Percentiles rank a stretch among this genome's conserved stretches.
These are phyloP conservation scores for Marasmius sp. DNA, from an alignment of 1,284 basidiomycete genomes.

Conservation along the genomic window DNA sequence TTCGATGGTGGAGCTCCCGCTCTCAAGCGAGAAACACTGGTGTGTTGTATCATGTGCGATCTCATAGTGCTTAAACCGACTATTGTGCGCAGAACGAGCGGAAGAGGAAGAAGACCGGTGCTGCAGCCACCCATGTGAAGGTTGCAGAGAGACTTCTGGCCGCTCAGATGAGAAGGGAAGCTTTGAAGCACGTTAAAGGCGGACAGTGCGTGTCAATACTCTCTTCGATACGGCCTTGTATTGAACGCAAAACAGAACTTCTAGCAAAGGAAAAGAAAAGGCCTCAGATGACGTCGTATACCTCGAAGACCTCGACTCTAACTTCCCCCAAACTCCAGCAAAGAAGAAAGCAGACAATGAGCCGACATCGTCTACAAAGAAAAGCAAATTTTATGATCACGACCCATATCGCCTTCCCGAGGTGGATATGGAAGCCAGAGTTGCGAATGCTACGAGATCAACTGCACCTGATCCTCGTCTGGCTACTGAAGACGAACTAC, in stretches of 20 bases:
- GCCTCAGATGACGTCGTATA: constrained; percentile 70
- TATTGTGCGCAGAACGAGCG: constrained; percentile 64
- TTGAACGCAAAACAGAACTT: constrained; percentile 12
- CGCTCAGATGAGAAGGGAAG: constrained; percentile 91
- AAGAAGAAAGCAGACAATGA: constrained; percentile 33
- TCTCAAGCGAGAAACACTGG: constrained; percentile 86
- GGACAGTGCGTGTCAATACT: constrained; percentile 29
- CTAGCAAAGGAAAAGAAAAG: constrained; percentile 44
- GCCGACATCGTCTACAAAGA: constrained; percentile 51
- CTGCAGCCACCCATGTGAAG: constrained; percentile 79
- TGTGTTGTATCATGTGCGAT: constrained; percentile 35
- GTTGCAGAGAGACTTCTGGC: constrained; percentile 91
- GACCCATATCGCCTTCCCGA: constrained; percentile 86
- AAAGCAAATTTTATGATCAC: constrained; percentile 69
- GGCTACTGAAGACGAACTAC: constrained; percentile 91
- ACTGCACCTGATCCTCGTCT: constrained; percentile 81
- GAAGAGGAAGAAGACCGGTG: constrained; percentile 86
- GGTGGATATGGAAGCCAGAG: constrained; percentile 58
- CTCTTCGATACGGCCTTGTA: constrained; percentile 6
- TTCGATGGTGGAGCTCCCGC: constrained; percentile 94
- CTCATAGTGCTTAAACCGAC: background rate
- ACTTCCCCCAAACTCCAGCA: constrained; percentile 50
- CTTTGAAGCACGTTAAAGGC: constrained; percentile 71
- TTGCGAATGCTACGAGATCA: constrained; percentile 58
- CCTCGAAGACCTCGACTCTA: constrained; percentile 80